phyloP scores from a whole-genome alignment of 257 asterid species.

The Salvia hispanica region DNA sequence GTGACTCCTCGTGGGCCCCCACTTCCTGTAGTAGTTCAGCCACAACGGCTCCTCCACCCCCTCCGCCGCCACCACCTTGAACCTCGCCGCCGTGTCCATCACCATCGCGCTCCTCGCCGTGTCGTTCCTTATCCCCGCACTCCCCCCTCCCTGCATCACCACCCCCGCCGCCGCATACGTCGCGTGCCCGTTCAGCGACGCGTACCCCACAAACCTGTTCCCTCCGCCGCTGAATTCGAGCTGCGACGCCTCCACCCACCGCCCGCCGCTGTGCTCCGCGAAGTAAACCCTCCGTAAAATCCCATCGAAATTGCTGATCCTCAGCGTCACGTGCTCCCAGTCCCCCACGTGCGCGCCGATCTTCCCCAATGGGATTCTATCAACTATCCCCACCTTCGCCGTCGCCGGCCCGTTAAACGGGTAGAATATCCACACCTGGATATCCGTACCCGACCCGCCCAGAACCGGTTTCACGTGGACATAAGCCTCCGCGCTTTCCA shows the following conservation, averaged over 20 bases:
- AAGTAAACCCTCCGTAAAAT: conserved; percentile 53
- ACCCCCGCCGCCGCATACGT: conserved; percentile 45
- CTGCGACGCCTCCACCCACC: conserved; percentile 61
- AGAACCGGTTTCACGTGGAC: conserved; percentile 67
- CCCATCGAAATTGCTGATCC: conserved; percentile 86
- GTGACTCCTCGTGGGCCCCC: conserved; percentile 72
- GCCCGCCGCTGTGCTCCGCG: conserved; percentile 66
- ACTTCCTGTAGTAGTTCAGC: conserved; percentile 61
- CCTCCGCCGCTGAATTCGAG: conserved; percentile 45
- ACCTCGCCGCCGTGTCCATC: conserved; percentile 57
- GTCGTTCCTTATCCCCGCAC: conserved; percentile 68
- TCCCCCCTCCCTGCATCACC: conserved; percentile 52
- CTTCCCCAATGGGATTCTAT: conserved; percentile 52
- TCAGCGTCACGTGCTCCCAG: conserved; percentile 87
- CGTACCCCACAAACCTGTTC: conserved; percentile 59
- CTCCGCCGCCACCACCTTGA: conserved; percentile 49
- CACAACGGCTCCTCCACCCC: conserved; percentile 67
- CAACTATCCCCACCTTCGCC: conserved; percentile 56
- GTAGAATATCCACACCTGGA: conserved; percentile 74
- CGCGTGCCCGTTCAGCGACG: conserved; percentile 78
- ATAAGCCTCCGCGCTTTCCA: conserved; percentile 58
- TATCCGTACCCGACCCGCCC: conserved; percentile 76
- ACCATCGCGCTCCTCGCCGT: conserved; percentile 54
- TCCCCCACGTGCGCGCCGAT: conserved; percentile 91
- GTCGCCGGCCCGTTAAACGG: conserved; percentile 86